These are phyloP conservation scores for Mycena alexandri DNA, from an alignment of 768 basidiomycete species.

Conservation along the genomic window DNA sequence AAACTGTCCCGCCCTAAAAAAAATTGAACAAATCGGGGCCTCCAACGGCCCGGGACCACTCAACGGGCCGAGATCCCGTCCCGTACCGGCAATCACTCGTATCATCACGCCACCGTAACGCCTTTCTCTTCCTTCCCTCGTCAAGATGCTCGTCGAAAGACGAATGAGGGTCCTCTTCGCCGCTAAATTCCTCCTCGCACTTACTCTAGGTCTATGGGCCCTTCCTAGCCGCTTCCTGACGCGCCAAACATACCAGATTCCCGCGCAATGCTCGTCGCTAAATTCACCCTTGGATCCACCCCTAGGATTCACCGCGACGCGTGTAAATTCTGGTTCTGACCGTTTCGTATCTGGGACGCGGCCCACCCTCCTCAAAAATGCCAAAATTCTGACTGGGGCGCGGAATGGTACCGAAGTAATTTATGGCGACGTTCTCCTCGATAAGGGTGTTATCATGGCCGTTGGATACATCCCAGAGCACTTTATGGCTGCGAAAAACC, in stretches of 20 bases:
- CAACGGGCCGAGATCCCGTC: too few species aligned
- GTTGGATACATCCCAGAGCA: constrained; percentile 57
- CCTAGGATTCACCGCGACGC: constrained; percentile 16
- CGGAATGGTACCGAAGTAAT: constrained; percentile 67
- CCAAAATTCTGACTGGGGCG: constrained; percentile 83
- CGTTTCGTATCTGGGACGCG: constrained; percentile 66
- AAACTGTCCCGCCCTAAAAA: too few species aligned
- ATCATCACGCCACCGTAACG: too few species aligned
- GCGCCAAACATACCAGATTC: constrained; percentile 2
- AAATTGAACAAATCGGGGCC: too few species aligned
- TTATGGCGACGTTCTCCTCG: constrained; percentile 70
- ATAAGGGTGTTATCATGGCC: constrained; percentile 70
- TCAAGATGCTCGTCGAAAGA: too few species aligned
- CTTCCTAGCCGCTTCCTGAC: not conserved
- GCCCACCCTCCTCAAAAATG: constrained; percentile 70
- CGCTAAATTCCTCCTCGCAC: not conserved
- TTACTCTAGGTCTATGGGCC: not conserved
- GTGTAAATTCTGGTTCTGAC: constrained; percentile 57
- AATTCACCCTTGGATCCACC: constrained; percentile 11
- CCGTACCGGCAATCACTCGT: too few species aligned
- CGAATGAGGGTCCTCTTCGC: too few species aligned
- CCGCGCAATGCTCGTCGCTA: constrained; percentile 10
- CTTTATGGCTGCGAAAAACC: constrained; percentile 17
- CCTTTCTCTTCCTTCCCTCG: too few species aligned
- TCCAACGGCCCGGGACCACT: too few species aligned